These are phyloP conservation scores for Phaeosphaeria sp. DNA, from an alignment of 2,329 filamentous ascomycete species.

Conservation along the genomic window DNA sequence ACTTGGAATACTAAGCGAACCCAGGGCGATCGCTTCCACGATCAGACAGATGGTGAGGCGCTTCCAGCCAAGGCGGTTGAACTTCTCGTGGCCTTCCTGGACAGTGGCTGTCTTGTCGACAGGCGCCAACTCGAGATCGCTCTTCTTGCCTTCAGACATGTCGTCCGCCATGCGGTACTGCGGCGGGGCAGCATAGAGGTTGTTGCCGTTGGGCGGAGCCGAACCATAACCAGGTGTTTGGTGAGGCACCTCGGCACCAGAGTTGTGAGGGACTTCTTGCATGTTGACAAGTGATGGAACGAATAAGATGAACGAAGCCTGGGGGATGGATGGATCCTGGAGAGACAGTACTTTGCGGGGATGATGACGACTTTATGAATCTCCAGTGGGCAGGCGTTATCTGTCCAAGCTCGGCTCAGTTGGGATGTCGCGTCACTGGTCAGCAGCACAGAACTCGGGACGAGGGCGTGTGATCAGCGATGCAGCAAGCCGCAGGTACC, in stretches of 20 bases:
- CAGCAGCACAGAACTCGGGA: constrained; percentile 8
- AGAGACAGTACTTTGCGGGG: constrained; percentile 4
- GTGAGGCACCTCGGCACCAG: neutral
- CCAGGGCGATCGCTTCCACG: constrained; percentile 59
- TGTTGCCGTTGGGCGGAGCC: neutral
- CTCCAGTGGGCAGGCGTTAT: constrained; percentile 12
- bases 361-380: constrained; percentile 20
- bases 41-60: constrained; percentile 58
- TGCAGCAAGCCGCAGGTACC: neutral
- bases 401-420: constrained; percentile 18
- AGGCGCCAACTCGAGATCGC: constrained; percentile 40
- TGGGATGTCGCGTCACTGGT: constrained; percentile 24
- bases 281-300: constrained; percentile 10
- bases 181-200: constrained; percentile 22
- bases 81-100: constrained; percentile 48
- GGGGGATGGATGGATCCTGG: neutral
- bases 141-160: constrained; percentile 40
- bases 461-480: constrained; percentile 5
- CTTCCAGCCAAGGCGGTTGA: constrained; percentile 58
- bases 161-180: constrained; percentile 29
- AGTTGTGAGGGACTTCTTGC: constrained; percentile 25
- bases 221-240: neutral
- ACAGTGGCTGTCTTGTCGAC: constrained; percentile 41
- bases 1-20: constrained; percentile 54
- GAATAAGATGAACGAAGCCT: constrained; percentile 3